Base-by-base conservation (phyloP, 768 basidiomycete genomes). In the Grammothele lineata region DNA sequence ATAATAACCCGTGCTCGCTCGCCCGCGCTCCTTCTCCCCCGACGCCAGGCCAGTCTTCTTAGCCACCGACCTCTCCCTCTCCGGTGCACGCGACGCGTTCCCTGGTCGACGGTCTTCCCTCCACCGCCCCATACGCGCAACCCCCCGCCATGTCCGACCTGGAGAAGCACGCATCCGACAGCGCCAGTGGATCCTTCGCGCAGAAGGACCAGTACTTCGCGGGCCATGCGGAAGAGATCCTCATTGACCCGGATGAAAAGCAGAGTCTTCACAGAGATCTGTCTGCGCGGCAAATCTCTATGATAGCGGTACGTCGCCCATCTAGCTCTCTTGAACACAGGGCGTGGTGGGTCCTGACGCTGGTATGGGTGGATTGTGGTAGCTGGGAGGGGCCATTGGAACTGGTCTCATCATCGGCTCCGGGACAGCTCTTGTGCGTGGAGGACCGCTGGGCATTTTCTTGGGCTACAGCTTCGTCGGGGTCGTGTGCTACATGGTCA, bases 401-500 rank as follows among this genome's bases (percentile, higher is more conserved):
- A 66, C 65, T 21, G 65, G 65, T 41, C 55, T 66, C 17, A 64
- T 66, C 45, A 65, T 66, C 33, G 63, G 69, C 18, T 81, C 78
- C 23, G 80, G 78, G 1, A 80, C 80, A 18, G 81, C 79, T 7
- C 65, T 84, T 14, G 64, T 70, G 34, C 66, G 75, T 45, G 78
- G 80, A 39, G 80, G 79, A 11, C 77, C 78, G 2, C 70, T 77
- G 12, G 78, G 76, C 65, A 56, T 67, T 26, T 66, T 70, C 49
- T 56, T 68, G 2, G 65, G 67, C n/a, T 68, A 69, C 47, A 55
- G 57, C 6, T 76, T 77, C 54, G 72, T 83, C 40, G 78, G 81
- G 14, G 63, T 76, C 37, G 68, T 81, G 19, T 79, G 78, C 59
- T 79, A 77, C 61, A 64, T 82, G 45, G 81, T 80, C 45, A 80